phyloP scores from a whole-genome alignment of 1,284 basidiomycete species.

The Waitea zeae region DNA sequence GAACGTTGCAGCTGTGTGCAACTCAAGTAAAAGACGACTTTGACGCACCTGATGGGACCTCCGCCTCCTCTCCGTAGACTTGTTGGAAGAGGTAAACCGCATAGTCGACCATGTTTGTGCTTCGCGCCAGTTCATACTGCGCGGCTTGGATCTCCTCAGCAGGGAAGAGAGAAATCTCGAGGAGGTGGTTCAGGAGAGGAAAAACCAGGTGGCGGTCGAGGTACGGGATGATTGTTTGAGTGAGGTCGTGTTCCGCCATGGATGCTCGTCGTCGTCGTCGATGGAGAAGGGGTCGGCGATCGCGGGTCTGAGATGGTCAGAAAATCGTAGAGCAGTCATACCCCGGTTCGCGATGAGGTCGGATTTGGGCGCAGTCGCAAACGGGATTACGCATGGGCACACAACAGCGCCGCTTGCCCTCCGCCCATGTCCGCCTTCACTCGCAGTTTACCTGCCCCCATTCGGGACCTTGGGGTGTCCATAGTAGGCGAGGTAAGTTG shows the following conservation, averaged over 20 bases:
- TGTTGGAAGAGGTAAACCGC: constrained; percentile 66
- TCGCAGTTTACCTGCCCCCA: constrained; percentile 62
- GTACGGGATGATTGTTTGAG: constrained; percentile 84
- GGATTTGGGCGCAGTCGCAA: background rate
- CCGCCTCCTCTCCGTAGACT: constrained; percentile 53
- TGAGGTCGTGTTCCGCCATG: constrained; percentile 81
- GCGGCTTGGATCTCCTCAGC: constrained; percentile 64
- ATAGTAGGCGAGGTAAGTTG: constrained; percentile 60
- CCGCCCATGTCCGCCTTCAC: constrained; percentile 49
- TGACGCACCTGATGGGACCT: constrained; percentile 43
- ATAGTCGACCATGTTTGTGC: constrained; percentile 94
- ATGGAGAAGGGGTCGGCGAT: background rate
- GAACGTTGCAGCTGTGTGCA: background rate
- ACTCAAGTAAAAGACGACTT: constrained; percentile 1
- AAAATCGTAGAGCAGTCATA: background rate
- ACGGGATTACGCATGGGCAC: background rate
- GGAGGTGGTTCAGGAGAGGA: constrained; percentile 80
- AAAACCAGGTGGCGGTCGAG: constrained; percentile 91
- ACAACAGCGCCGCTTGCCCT: constrained; percentile 3
- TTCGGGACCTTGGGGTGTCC: constrained; percentile 65
- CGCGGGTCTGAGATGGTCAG: background rate
- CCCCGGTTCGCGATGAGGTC: too few relatives aligned
- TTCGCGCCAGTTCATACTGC: constrained; percentile 94
- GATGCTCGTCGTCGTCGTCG: too few relatives aligned
- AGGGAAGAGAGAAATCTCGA: constrained; percentile 56